These are phyloP conservation scores for Salvia sclarea DNA, from an alignment of 305 asterid genomes.

Conservation along the genomic window DNA sequence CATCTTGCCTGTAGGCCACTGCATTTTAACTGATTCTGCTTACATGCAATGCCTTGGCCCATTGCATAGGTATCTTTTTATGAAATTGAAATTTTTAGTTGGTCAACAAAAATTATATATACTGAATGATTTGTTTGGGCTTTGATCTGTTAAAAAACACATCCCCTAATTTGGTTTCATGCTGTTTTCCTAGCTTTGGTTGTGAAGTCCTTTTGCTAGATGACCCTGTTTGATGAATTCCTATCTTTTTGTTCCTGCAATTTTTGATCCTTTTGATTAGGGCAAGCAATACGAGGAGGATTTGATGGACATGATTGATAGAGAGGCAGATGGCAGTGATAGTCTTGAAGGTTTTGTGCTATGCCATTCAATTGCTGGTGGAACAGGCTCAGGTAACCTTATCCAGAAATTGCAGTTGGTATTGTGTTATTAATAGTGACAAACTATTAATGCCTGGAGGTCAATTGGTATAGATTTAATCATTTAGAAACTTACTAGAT, in stretches of 20 bases:
- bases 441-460: conserved; percentile 10
- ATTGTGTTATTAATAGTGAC: conserved; percentile 7
- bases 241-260: conserved; percentile 16
- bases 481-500: conserved; percentile 13
- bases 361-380: conserved; percentile 99
- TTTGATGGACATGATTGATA: conserved; percentile 98
- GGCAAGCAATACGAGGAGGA: conserved; percentile 97
- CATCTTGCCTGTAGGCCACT: conserved; percentile 10
- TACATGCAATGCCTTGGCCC: background rate
- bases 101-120: background rate
- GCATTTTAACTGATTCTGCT: conserved; percentile 3
- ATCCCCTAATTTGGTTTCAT: background rate
- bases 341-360: conserved; percentile 99
- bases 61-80: background rate
- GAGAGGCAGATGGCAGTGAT: conserved; percentile 99
- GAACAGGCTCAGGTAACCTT: conserved; percentile 90
- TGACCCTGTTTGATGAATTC: conserved; percentile 17
- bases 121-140: background rate
- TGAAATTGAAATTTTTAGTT: background rate
- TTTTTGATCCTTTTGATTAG: conserved; percentile 44
- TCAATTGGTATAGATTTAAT: background rate
- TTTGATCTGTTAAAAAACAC: conserved; percentile 6
- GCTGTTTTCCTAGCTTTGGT: conserved; percentile 2
- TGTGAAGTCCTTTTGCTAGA: background rate
- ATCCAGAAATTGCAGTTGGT: background rate